Evolutionary conservation across 257 asterid genomes (phyloP), one percentile per base, ranked within the genome.

Genomic region (Henckelia pumila): DNA sequence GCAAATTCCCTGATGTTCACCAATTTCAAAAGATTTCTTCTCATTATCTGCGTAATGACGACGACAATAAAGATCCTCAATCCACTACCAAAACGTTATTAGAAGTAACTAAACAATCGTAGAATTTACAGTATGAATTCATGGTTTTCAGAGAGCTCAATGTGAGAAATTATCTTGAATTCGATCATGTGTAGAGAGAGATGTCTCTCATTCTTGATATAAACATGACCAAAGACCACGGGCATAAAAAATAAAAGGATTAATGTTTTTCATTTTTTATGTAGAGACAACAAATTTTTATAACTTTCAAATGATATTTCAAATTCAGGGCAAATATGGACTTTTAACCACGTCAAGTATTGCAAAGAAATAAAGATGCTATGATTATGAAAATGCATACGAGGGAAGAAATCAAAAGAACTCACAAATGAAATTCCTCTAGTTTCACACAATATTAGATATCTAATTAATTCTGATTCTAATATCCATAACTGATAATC

Each of bases 1-100:
- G 96, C 96, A 53, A 90, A 93, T 82, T 93, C 99, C 79, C 95
- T 84, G 58, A 93, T 78, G 30, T 89, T 93, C 32, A 90, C 88
- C 79, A 75, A 77, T 75, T 86, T 93, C 73, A 93, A 72, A 71
- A 93, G 94, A 80, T 93, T 93, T 79, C 91, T 88, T 84, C 96
- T 85, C 99, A 93, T 93, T 78, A 93, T 84, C 99, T 93, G 87
- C 76, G 22, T 55, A 28, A 79, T 74, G 66, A 22, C 59, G 57
- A 70, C 17, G 66, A 62, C 29, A 55, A 19, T 16, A 20, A 40
- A 63, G 58, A 33, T 62, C 25, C 29, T 50, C 11, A 62, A 2
- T 24, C 24, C 24, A 50, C 65, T 52, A 73, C 55, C 21, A 68
- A 55, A 59, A 22, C 29, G 53, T 30, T 30, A 32, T 14, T 21